Evolutionary conservation across 2,329 filamentous ascomycete species (phyloP).

Genomic region (Alternaria angustiovoidea): DNA sequence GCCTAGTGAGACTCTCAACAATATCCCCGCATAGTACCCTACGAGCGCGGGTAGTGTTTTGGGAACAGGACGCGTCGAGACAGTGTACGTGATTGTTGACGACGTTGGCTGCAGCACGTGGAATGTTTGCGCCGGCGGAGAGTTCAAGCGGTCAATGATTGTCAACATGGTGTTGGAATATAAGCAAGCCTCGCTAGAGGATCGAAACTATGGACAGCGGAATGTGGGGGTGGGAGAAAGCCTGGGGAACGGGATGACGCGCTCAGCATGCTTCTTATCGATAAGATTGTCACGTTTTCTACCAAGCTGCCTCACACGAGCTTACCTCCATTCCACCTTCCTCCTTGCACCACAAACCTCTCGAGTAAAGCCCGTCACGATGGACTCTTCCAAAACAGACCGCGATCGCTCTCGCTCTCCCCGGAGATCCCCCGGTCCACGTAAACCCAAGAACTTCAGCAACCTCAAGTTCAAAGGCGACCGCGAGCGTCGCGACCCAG

Average conservation of each 20-base stretch:
- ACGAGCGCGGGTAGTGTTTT: conserved; percentile 57
- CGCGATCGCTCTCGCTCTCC: conserved; percentile 41
- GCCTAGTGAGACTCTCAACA: conserved; percentile 57
- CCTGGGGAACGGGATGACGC: conserved; percentile 17
- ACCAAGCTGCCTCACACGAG: background rate
- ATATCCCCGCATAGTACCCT: conserved; percentile 54
- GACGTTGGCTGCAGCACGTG: conserved; percentile 62
- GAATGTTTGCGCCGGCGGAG: conserved; percentile 38
- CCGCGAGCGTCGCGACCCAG: conserved; percentile 14
- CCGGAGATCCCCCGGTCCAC: conserved; percentile 22
- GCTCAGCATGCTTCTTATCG: conserved; percentile 9
- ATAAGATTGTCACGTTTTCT: conserved; percentile 9
- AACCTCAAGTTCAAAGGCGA: conserved; percentile 67
- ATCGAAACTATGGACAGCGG: background rate
- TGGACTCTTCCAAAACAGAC: conserved; percentile 22
- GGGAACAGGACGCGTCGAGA: conserved; percentile 75
- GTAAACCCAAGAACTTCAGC: conserved; percentile 53
- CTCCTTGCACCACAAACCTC: background rate
- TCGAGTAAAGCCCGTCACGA: background rate
- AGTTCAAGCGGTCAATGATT: conserved; percentile 34
- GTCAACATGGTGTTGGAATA: conserved; percentile 21
- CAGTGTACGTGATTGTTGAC: conserved; percentile 90
- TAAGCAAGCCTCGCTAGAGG: background rate
- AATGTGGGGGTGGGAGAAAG: conserved; percentile 9
- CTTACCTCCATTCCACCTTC: background rate